phyloP scores from a whole-genome alignment of 106 monocot genomes.

The Iris macrosiphon region DNA sequence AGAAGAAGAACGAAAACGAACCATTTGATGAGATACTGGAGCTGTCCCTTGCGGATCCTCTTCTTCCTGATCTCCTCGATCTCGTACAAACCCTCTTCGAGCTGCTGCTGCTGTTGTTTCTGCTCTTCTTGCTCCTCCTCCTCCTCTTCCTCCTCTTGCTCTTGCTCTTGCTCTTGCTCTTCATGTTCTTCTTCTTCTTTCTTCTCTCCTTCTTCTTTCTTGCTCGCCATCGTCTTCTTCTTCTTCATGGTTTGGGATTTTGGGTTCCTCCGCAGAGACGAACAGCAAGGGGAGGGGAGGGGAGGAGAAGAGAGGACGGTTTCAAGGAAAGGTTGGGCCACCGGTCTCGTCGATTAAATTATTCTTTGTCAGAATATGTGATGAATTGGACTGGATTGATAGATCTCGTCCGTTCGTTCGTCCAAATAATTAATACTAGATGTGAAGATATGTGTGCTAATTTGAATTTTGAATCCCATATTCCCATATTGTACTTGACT shows the following conservation, averaged over 20 bases:
- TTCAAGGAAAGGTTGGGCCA: too few relatives aligned
- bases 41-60: slow-evolving; percentile 54
- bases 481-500: too few relatives aligned
- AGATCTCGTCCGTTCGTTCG: too few relatives aligned
- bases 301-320: too few relatives aligned
- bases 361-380: too few relatives aligned
- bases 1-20: neutral
- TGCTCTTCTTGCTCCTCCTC: neutral
- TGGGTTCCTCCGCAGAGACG: too few relatives aligned
- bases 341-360: too few relatives aligned
- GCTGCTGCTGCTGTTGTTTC: slow-evolving; percentile 22
- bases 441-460: too few relatives aligned
- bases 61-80: slow-evolving; percentile 73
- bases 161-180: neutral
- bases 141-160: neutral
- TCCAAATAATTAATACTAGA: too few relatives aligned
- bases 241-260: neutral
- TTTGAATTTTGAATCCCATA: too few relatives aligned
- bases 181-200: neutral
- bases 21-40: slow-evolving; percentile 88
- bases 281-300: too few relatives aligned
- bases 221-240: neutral
- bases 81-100: slow-evolving; percentile 70
- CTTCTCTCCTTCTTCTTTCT: neutral
- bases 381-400: too few relatives aligned